These are phyloP conservation scores for Corinectria fuckeliana DNA, from an alignment of 2,329 filamentous ascomycete genomes.

Conservation along the genomic window DNA sequence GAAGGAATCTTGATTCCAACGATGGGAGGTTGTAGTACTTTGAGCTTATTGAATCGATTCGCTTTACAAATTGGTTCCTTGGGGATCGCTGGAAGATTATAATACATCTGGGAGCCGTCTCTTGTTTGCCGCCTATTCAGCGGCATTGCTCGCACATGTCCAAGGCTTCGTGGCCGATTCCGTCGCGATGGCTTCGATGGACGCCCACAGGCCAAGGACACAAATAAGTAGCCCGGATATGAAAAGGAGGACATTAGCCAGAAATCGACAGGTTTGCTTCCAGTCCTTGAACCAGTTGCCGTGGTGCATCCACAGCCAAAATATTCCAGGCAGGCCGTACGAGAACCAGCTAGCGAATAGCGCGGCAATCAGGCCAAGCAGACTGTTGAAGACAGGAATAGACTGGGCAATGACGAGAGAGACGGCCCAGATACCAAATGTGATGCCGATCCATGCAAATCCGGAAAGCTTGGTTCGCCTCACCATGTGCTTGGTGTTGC, in stretches of 20 bases:
- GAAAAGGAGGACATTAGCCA: conserved; percentile 42
- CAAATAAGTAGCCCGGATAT: conserved; percentile 46
- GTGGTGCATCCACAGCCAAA: conserved; percentile 56
- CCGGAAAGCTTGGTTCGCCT: conserved; percentile 58
- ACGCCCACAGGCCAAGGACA: conserved; percentile 49
- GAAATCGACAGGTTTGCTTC: conserved; percentile 42
- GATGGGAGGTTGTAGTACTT: too few relatives aligned
- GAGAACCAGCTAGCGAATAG: conserved; percentile 74
- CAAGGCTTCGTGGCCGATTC: conserved; percentile 43
- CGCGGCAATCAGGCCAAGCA: conserved; percentile 68
- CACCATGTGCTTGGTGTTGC: conserved; percentile 61
- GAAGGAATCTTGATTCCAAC: not conserved
- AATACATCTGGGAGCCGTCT: too few relatives aligned
- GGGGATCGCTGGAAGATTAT: too few relatives aligned
- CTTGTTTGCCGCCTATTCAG: conserved; percentile 9
- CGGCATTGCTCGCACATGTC: conserved; percentile 44
- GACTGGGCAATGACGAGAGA: conserved; percentile 73
- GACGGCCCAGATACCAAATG: conserved; percentile 61
- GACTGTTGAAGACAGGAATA: conserved; percentile 71
- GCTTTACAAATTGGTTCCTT: too few relatives aligned
- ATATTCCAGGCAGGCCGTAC: conserved; percentile 53
- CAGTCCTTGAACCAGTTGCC: conserved; percentile 47
- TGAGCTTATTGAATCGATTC: too few relatives aligned
- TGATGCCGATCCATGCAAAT: conserved; percentile 65
- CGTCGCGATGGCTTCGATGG: conserved; percentile 44